phyloP scores from a whole-genome alignment of 805 yeast species.

The Teunomyces kruisii region DNA sequence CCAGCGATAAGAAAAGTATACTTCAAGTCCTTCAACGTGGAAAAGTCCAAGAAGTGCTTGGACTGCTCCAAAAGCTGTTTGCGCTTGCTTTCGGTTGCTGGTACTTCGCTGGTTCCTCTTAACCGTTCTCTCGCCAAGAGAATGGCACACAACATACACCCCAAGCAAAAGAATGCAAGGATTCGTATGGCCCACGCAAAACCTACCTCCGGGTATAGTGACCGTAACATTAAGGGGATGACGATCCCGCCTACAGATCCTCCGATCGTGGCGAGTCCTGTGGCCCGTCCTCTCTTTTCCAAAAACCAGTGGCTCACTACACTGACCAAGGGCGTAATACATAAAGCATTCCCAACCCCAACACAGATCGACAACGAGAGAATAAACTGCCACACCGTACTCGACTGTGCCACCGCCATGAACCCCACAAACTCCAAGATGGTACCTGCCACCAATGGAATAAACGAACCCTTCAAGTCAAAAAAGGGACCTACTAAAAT shows the following conservation, averaged over 20 bases:
- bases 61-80: constrained; percentile 1
- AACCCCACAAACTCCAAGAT: constrained; percentile 17
- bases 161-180: constrained; percentile 17
- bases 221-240: constrained; percentile 53
- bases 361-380: constrained; percentile 19
- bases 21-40: constrained; percentile 36
- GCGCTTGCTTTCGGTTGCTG: neutral
- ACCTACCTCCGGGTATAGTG: constrained; percentile 48
- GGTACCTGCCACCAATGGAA: constrained; percentile 14
- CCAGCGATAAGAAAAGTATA: constrained; percentile 39
- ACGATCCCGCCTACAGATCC: constrained; percentile 68
- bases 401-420: constrained; percentile 18
- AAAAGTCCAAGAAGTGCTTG: constrained; percentile 34
- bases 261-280: constrained; percentile 40
- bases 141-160: constrained; percentile 13
- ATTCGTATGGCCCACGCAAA: constrained; percentile 55
- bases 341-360: constrained; percentile 21
- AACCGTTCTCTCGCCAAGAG: constrained; percentile 17
- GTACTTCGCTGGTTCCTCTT: neutral
- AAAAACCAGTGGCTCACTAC: constrained; percentile 24
- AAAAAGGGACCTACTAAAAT: constrained; percentile 22
- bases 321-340: constrained; percentile 22
- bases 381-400: constrained; percentile 19
- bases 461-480: constrained; percentile 18
- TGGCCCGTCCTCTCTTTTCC: constrained; percentile 19